These are phyloP conservation scores for Citrus cavaleriei DNA, from an alignment of 345 rosid species.

Conservation along the genomic window DNA sequence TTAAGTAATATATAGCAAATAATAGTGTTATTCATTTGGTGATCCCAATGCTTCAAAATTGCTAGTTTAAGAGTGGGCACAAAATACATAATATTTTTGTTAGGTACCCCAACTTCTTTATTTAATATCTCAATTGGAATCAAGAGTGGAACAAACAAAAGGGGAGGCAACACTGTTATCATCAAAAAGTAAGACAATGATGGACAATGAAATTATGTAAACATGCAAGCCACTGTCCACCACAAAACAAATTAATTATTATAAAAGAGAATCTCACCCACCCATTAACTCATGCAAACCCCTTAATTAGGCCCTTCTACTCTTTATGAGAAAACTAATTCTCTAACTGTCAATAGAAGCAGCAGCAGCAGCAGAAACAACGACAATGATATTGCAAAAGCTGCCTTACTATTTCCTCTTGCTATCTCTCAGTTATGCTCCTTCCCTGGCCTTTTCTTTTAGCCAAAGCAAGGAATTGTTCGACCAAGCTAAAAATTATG, in stretches of 20 bases:
- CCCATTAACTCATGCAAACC: not conserved
- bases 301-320: not conserved
- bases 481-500: constrained; percentile 37
- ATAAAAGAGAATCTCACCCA: constrained; percentile 21
- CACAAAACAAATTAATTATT: not conserved
- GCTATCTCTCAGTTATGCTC: constrained; percentile 7
- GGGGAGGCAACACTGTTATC: constrained; percentile 14
- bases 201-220: constrained; percentile 15
- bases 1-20: not conserved
- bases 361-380: not conserved
- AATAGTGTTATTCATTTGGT: not conserved
- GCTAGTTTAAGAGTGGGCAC: not conserved
- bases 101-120: not conserved
- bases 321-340: constrained; percentile 12
- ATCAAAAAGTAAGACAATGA: constrained; percentile 21
- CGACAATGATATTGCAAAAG: constrained; percentile 18
- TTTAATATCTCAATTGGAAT: not conserved
- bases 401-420: constrained; percentile 10
- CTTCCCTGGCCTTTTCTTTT: constrained; percentile 21
- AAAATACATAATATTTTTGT: not conserved
- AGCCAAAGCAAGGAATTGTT: constrained; percentile 16
- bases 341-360: not conserved
- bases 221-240: constrained; percentile 21
- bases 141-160: not conserved
- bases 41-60: not conserved